These are phyloP conservation scores for Monilinia laxa DNA, from an alignment of 2,329 filamentous ascomycete genomes.

Conservation along the genomic window DNA sequence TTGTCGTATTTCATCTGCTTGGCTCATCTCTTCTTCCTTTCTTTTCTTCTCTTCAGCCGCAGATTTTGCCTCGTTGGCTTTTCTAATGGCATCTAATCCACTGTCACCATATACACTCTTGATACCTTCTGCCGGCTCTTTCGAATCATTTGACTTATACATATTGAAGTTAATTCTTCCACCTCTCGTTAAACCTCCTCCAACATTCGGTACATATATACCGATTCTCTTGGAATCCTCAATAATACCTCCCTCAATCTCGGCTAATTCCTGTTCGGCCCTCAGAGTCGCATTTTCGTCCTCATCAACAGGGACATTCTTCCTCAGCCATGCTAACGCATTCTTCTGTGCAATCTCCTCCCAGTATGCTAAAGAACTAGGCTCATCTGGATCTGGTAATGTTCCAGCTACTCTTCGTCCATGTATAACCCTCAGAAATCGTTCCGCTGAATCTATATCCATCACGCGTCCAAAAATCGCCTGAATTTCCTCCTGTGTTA, in stretches of 20 bases:
- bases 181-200: not conserved
- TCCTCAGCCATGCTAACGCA: constrained; percentile 57
- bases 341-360: constrained; percentile 43
- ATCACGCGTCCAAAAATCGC: constrained; percentile 53
- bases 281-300: constrained; percentile 59
- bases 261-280: constrained; percentile 61
- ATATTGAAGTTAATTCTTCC: constrained; percentile 14
- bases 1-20: constrained; percentile 42
- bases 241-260: constrained; percentile 47
- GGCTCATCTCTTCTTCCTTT: constrained; percentile 43
- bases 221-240: constrained; percentile 36
- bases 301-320: constrained; percentile 57
- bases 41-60: constrained; percentile 50
- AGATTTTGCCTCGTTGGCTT: constrained; percentile 48
- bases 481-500: constrained; percentile 49
- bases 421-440: constrained; percentile 58
- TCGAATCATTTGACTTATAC: constrained; percentile 2
- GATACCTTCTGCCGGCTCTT: not conserved
- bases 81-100: constrained; percentile 56
- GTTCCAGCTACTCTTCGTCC: constrained; percentile 64
- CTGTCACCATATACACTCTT: constrained; percentile 57
- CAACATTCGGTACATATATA: constrained; percentile 37
- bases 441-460: constrained; percentile 49
- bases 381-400: constrained; percentile 56
- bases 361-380: constrained; percentile 23